Base-by-base conservation (phyloP, 345 rosid genomes). In the Triadica sebifera region DNA sequence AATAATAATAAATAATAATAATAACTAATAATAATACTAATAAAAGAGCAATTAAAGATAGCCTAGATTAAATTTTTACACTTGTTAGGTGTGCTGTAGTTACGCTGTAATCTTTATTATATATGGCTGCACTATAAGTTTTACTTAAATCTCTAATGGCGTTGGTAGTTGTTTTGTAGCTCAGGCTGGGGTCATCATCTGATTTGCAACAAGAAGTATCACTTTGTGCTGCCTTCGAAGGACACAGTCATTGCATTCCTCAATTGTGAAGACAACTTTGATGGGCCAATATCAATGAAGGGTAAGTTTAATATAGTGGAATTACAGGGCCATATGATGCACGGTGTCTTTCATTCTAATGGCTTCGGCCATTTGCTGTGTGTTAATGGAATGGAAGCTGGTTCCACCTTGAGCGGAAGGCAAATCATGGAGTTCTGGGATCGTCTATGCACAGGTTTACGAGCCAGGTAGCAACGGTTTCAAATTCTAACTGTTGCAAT, bases 391-490 rank as follows among this genome's bases (percentile, higher is more conserved):
- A n/a, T 87, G 49, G 93, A 89, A 82, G 71, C 81, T 11, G 93
- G 91, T 77, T 91, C 93, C 12, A 85, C 80, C 72, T 74, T 94
- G 81, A 74, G 88, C 9, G 98, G 97, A 46, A 75, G 82, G 43
- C 95, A 87, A 69, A 73, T 94, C 85, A 92, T 94, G 92, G 90
- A 88, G 6, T 86, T 94, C 61, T 92, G 97, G 97, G 96, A 92
- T 74, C 97, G 97, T n/a, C 69, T 94, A 38, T 94, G 97, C 81
- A 82, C 83, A 1, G 88, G 89, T 51, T 75, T 94, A 63, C 86
- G 81, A 79, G 97, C 97, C 74, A 92, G 97, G 98, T n/a, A n/a
- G n/a, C n/a, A n/a, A n/a, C n/a, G n/a, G n/a, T n/a, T n/a, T 29
- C 34, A 29, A 29, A 29, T 29, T 29, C 34, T 29, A 29, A 29